Evolutionary conservation across 371 early-diverging fungal species (phyloP), one percentile per base, ranked within the genome.

Genomic region (Circinella umbellata): DNA sequence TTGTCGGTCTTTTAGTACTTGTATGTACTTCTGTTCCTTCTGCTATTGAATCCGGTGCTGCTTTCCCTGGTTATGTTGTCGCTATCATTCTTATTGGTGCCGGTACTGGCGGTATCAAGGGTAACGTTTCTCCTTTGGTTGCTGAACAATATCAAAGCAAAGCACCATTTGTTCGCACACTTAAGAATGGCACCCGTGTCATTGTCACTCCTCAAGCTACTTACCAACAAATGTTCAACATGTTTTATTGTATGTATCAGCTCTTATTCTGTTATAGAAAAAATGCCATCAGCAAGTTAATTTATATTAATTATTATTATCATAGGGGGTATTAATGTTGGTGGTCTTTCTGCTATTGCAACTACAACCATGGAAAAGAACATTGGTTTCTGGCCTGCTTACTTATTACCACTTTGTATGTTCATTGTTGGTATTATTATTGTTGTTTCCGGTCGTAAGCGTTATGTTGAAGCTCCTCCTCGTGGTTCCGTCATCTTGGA

Each of bases 41-140:
- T 37, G 80, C 86, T 14, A 85, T 93, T 60, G 77, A 78, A 27
- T 76, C 79, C 46, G 77, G 82, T 15, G 81, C 83, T 37, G 86
- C 89, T 18, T 78, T 91, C 51, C 86, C 92, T 15, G 89, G 92
- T 1, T 88, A 91, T 61, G 76, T 90, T 47, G 76, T 92, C 27
- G 80, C 93, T 4, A 73, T 84, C 64, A 74, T 90, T 67, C 80
- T 96, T 66, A 93, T 96, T 63, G 91, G 94, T 73, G 62, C 82
- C 9, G 86, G 79, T 62, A 80, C 84, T 17, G 86, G 86, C 69
- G 86, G 86, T 63, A 83, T 86, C 72, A 83, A 83, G 63, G 55
- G 79, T 69, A 82, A 82, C 70, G 81, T 86, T 15, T 79, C 83
- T 17, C 75, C 84, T 3, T 73, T 81, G 17, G 81, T 83, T 60